Conservation (phyloP, 257 asterid species). For the Solanum lycopersicoides region DNA sequence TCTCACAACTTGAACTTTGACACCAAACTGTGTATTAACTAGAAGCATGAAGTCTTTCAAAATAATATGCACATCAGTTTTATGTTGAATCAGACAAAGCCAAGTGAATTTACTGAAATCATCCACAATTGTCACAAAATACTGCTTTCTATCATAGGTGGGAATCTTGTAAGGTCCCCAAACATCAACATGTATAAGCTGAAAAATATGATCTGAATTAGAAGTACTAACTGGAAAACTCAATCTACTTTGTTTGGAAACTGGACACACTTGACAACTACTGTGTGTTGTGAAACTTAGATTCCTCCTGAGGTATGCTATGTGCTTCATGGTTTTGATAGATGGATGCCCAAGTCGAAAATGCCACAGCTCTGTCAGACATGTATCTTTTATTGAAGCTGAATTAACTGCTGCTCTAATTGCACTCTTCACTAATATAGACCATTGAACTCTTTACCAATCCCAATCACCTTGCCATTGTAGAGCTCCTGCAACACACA, state of each 20-base stretch:
- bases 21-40: neutral
- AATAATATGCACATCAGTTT: neutral
- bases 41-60: neutral
- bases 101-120: neutral
- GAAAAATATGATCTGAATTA: too few relatives aligned
- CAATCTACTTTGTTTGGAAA: neutral
- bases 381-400: neutral
- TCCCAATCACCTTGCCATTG: too few relatives aligned
- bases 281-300: neutral
- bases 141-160: too few relatives aligned
- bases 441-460: too few relatives aligned
- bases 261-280: neutral
- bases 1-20: neutral
- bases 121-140: too few relatives aligned
- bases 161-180: too few relatives aligned
- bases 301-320: neutral
- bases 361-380: neutral
- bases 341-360: neutral
- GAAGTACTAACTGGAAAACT: neutral
- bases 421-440: too few relatives aligned
- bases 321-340: neutral
- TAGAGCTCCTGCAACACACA: too few relatives aligned
- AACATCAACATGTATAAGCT: too few relatives aligned
- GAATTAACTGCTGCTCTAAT: rapidly evolving
- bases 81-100: neutral